Base-by-base conservation (phyloP, 1,139 yeast genomes). In the Yamadazyma aaseri region DNA sequence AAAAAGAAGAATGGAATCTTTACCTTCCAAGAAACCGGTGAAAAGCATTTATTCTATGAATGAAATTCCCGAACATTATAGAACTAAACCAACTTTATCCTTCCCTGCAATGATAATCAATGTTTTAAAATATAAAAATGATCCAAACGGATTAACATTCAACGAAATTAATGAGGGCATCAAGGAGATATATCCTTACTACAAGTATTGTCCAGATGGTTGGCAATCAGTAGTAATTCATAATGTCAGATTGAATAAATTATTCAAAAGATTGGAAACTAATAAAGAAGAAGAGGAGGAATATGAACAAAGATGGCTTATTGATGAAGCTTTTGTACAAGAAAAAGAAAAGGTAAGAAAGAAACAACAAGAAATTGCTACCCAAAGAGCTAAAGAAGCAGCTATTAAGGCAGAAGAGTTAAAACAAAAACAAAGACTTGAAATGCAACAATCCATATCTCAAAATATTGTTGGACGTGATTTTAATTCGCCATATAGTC, bases 181-280 rank as follows among this genome's bases (percentile, higher is more conserved):
- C 33, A 85, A 85, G 53, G 95, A 86, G 26, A 62, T 84, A 8
- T 90, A 85, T 56, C 98, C 97, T 2, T 92, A 86, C 59, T 92
- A 86, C 60, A 77, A 82, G 52, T 92, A 86, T 60, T 89, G 97
- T 52, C 89, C 95, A 1, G 96, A 89, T 56, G 97, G 97, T 2
- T 92, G 99, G 99, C 98, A 92, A 61, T 82, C 86, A 52, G 78
- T 95, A 1, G 95, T 92, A 11, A 75, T 94, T 31, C 98, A 92
- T 60, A 89, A 87, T 50, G 69, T 92, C 28, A 83, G 90, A 16
- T 69, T 87, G 46, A 89, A 89, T 59, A 87, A 87, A 59, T 80
- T 90, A 6, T 92, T 92, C 63, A 75, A 80, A 39, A 80, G 84
- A 47, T 79, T 20, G 6, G 20, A 84, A 7, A n/a, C 20, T 5